Evolutionary conservation across 352 stramenopile species (phyloP).

Genomic region (Phytophthora cactorum): DNA sequence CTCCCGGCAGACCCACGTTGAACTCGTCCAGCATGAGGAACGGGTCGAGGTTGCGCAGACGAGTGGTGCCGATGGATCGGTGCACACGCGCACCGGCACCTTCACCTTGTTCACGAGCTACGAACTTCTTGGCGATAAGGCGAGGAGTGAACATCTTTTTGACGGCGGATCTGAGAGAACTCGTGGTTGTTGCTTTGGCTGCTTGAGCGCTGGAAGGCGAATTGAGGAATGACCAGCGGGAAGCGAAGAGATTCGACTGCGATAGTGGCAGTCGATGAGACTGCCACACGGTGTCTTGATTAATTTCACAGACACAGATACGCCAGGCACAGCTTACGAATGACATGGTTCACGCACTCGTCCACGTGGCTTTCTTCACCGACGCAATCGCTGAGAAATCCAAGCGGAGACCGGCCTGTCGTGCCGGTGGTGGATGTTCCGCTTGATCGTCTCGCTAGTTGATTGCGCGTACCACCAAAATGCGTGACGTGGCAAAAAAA

Average conservation of each 20-base stretch:
- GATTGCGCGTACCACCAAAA: conserved; percentile 32
- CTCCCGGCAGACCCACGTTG: conserved; percentile 63
- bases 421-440: background rate
- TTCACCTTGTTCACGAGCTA: conserved; percentile 42
- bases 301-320: background rate
- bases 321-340: too few species aligned
- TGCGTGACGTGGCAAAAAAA: conserved; percentile 29
- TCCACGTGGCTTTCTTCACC: too few species aligned
- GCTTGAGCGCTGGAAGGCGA: conserved; percentile 10
- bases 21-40: conserved; percentile 74
- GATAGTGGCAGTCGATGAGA: background rate
- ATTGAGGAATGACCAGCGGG: conserved; percentile 16
- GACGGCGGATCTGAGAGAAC: conserved; percentile 22
- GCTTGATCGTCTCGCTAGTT: conserved; percentile 4
- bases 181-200: conserved; percentile 18
- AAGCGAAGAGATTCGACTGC: background rate
- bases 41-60: conserved; percentile 46
- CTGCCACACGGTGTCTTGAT: conserved; percentile 1
- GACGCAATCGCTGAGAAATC: background rate
- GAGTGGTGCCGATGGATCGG: conserved; percentile 43
- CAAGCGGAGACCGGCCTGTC: background rate
- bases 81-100: conserved; percentile 46
- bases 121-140: conserved; percentile 44
- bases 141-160: conserved; percentile 40
- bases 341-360: too few species aligned